A percentile compares a stretch with the other conserved stretches of the same genome.
phyloP scores from a whole-genome alignment of 306 rosid species.

The Rubus parviflorus region DNA sequence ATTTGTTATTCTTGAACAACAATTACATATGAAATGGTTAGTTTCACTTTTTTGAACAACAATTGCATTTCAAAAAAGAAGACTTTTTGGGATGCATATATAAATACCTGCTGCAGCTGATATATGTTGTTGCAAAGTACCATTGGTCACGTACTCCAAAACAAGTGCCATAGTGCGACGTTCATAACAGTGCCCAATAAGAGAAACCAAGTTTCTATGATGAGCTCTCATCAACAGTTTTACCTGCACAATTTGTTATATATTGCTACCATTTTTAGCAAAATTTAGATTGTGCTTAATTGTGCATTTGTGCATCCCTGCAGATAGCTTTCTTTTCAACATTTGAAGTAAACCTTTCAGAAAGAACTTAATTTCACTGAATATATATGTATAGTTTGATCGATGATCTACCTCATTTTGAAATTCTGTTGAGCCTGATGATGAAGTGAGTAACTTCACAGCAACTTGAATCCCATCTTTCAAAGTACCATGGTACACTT shows the following conservation, averaged over 20 bases:
- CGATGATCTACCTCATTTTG: slow-evolving; percentile 28
- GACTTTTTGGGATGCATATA: too few relatives aligned
- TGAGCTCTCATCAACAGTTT: slow-evolving; percentile 39
- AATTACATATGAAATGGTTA: too few relatives aligned
- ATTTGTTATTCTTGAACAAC: too few relatives aligned
- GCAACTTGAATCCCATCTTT: slow-evolving; percentile 32
- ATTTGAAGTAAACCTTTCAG: too few relatives aligned
- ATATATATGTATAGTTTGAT: too few relatives aligned
- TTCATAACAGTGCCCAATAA: slow-evolving; percentile 23
- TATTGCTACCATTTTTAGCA: too few relatives aligned
- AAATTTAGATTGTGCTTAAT: too few relatives aligned
- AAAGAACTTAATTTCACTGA: neutral
- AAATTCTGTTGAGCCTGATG: slow-evolving; percentile 35
- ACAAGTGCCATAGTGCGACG: slow-evolving; percentile 20
- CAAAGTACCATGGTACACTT: slow-evolving; percentile 38
- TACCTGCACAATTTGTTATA: slow-evolving; percentile 22
- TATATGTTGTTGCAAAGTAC: slow-evolving; percentile 24
- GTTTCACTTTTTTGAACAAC: too few relatives aligned
- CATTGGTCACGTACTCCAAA: slow-evolving; percentile 38
- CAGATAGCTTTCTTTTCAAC: neutral
- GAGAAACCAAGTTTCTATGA: slow-evolving; percentile 36
- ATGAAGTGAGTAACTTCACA: slow-evolving; percentile 19
- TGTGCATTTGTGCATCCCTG: too few relatives aligned
- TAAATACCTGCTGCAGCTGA: neutral
- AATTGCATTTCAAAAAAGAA: too few relatives aligned